phyloP scores from a whole-genome alignment of 225 moss, liverwort and hornwort genomes.

The Antitrichia curtipendula region DNA sequence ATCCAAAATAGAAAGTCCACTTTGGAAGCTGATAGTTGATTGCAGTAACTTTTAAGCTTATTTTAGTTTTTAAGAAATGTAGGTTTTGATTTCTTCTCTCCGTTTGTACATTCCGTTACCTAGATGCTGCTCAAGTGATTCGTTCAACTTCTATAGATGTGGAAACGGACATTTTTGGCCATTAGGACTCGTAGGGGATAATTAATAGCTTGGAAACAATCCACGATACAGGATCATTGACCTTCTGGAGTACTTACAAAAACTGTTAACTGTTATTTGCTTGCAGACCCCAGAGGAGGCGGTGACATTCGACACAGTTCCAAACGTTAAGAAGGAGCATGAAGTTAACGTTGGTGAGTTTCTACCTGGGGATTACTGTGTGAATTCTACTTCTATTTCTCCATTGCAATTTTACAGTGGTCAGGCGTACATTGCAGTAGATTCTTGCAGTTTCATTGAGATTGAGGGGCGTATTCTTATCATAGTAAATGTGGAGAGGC shows the following conservation, averaged over 20 bases:
- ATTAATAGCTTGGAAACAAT: neutral
- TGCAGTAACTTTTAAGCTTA: neutral
- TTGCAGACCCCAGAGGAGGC: conserved; percentile 68
- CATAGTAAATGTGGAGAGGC: neutral
- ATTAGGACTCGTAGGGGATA: neutral
- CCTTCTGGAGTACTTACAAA: neutral
- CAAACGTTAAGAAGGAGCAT: conserved; percentile 87
- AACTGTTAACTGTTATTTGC: neutral
- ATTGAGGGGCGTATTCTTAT: neutral
- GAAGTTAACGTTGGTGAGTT: conserved; percentile 65
- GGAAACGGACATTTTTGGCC: neutral
- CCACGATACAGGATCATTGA: neutral
- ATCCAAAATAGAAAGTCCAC: neutral
- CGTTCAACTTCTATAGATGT: neutral
- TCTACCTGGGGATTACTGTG: neutral
- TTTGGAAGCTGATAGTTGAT: neutral
- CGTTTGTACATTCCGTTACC: no score
- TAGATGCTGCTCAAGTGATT: neutral
- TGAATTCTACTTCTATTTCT: neutral
- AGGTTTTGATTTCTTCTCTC: neutral
- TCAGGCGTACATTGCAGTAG: neutral
- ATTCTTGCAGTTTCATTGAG: neutral
- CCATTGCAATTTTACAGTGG: neutral
- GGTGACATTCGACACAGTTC: conserved; percentile 86
- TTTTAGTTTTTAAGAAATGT: no score